Base-by-base conservation (phyloP, 345 rosid species). In the Pistacia vera region DNA sequence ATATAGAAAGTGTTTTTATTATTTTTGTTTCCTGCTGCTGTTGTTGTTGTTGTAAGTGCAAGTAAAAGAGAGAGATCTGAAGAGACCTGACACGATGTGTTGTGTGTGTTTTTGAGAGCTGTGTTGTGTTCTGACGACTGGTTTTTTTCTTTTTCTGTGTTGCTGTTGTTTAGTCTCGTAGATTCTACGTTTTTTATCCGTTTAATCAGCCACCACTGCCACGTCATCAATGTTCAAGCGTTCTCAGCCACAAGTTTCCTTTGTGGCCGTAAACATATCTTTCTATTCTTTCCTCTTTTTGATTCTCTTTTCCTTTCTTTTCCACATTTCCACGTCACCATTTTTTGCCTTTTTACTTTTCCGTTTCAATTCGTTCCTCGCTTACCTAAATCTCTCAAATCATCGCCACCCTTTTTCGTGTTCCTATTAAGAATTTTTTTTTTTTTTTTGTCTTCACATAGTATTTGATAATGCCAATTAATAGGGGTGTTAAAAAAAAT, bases 241-340 rank as follows among this genome's bases (percentile, higher is more conserved):
- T 88, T 89, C 77, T 87, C 81, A 90, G 93, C 98, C 98, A 91
- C 93, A 88, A 85, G 83, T 73, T 83, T 46, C 41, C 61, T 85
- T 85, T 87, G 89, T 90, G 90, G 95, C 87, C 87, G 85, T 76
- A 83, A 84, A 78, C 52, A 82, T 64, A 72, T 67, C 71, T 68
- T 71, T 68, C n/a, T 44, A 55, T 81, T 54, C 59, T 81, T 66
- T 78, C 63, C 66, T 49, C 48, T 68, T 79, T 80, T 54, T 61
- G 49, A 60, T 71, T 61, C 69, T 61, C 41, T 56, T 13, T 20
- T 75, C 69, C 54, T 33, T 22, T 41, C 58, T 17, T 30, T 41
- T 68, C 33, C 52, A 28, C 28, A 25, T 16, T 71, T 81, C 81
- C 80, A 35, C 74, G 75, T 86, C 90, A 85, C 81, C 87, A 78